Conservation (phyloP, 75 land plant genomes). For the Chamaecyparis obtusa region DNA sequence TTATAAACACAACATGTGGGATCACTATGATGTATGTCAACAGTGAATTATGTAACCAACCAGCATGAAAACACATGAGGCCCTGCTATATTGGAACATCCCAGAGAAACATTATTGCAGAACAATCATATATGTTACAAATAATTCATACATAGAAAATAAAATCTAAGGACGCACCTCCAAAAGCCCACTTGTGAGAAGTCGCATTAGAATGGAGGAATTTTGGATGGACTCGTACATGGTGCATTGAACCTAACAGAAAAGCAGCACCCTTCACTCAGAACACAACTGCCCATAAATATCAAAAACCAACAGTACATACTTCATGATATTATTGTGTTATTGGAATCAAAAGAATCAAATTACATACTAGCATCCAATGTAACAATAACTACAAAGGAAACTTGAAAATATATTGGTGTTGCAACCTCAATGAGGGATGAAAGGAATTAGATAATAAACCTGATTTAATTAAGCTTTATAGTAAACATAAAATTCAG, state of each 20-base stretch:
- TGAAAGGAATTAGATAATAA: neutral
- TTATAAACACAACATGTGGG: neutral
- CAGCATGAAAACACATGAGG: neutral
- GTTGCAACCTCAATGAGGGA: neutral
- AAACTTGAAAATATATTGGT: neutral
- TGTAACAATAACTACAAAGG: neutral
- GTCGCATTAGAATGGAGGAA: conserved; percentile 96
- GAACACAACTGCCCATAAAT: neutral
- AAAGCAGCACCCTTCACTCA: neutral
- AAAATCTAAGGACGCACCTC: conserved; percentile 44
- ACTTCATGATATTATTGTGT: neutral
- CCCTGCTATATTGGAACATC: neutral
- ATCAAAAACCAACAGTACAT: neutral
- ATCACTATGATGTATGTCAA: neutral
- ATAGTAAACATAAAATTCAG: neutral
- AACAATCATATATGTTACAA: conserved; percentile 10
- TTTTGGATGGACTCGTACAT: conserved; percentile 87
- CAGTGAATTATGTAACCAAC: neutral
- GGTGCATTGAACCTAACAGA: conserved; percentile 52
- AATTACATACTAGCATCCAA: neutral
- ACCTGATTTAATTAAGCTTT: neutral
- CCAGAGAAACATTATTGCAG: neutral
- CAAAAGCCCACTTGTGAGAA: conserved; percentile 96
- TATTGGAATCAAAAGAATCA: neutral
- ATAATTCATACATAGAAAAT: neutral